Conservation (phyloP, 164 flowering plant genomes). For the Pachysandra terminalis region DNA sequence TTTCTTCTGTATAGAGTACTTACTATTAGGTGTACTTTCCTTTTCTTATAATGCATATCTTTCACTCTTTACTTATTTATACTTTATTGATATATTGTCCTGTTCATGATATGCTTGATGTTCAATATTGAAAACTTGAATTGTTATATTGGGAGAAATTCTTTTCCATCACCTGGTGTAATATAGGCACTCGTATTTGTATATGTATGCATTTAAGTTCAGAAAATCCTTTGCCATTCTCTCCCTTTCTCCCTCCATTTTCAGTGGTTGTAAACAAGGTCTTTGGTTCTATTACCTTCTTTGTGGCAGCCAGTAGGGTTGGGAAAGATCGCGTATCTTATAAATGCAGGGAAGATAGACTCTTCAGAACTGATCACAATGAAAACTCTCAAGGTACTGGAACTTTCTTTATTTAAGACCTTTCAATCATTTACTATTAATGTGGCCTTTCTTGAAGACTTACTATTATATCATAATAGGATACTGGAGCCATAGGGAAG, state of each 20-base stretch:
- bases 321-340: conserved; percentile 95
- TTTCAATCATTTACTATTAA: neutral
- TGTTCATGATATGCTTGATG: too few relatives aligned
- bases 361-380: conserved; percentile 93
- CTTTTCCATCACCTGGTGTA: too few relatives aligned
- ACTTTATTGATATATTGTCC: too few relatives aligned
- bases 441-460: neutral
- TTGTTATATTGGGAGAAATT: too few relatives aligned
- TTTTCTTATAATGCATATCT: too few relatives aligned
- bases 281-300: neutral
- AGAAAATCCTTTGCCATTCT: neutral
- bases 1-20: neutral
- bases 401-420: neutral
- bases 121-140: too few relatives aligned
- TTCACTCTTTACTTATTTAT: too few relatives aligned
- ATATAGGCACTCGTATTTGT: too few relatives aligned
- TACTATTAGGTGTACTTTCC: too few relatives aligned
- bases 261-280: neutral
- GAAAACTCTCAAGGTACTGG: conserved; percentile 89
- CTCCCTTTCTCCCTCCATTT: neutral
- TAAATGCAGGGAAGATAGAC: conserved; percentile 89
- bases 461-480: conserved; percentile 37
- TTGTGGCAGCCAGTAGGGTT: conserved; percentile 78
- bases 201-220: too few relatives aligned
- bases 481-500: conserved; percentile 83